phyloP scores from a whole-genome alignment of 192 early-diverging fungal genomes.

The Gonapodya sp. region DNA sequence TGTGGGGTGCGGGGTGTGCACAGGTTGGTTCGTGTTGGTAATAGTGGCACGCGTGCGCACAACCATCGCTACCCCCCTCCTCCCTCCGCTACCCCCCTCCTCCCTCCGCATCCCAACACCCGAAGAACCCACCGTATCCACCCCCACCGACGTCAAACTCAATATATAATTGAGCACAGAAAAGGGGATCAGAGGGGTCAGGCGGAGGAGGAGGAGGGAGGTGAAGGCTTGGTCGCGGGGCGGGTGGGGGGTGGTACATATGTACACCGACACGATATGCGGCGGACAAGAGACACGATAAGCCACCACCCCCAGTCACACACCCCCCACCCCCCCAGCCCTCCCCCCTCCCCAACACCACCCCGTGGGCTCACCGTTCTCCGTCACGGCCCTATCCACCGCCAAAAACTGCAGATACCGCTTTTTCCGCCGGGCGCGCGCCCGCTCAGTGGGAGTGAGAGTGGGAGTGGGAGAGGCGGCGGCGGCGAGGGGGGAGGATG shows the following conservation, averaged over 20 bases:
- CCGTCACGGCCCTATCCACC: background rate
- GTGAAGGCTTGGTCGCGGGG: background rate
- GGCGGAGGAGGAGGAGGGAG: background rate
- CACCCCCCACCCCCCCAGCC: too few relatives aligned
- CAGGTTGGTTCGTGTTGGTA: too few relatives aligned
- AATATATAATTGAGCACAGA: background rate
- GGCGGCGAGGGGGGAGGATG: background rate
- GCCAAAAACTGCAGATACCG: background rate
- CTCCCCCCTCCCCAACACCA: too few relatives aligned
- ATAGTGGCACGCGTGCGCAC: too few relatives aligned
- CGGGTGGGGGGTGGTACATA: too few relatives aligned
- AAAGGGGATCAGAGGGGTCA: background rate
- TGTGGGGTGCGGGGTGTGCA: too few relatives aligned
- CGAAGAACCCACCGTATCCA: background rate
- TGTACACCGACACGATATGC: too few relatives aligned
- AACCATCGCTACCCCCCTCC: too few relatives aligned
- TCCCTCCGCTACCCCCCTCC: too few relatives aligned
- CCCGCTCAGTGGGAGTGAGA: background rate
- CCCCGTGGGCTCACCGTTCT: background rate
- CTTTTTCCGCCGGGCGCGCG: background rate
- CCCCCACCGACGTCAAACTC: background rate
- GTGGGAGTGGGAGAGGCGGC: background rate
- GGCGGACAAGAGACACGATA: too few relatives aligned
- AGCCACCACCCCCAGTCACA: too few relatives aligned
- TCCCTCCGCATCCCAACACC: too few relatives aligned